These are phyloP conservation scores for Calonectria henricotiae DNA, from an alignment of 2,329 filamentous ascomycete species.

Conservation along the genomic window DNA sequence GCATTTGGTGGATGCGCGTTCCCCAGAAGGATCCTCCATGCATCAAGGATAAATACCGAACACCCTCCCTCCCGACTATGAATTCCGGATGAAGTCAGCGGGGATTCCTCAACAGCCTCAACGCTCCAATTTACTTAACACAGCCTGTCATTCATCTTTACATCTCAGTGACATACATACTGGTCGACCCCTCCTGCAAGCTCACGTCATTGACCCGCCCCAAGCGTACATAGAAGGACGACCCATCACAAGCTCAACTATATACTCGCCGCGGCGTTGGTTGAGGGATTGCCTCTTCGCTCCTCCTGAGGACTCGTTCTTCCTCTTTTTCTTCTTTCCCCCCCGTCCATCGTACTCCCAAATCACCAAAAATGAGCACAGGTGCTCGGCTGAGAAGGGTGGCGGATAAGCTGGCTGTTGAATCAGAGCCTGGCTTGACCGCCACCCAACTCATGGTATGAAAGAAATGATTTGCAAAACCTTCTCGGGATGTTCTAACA, in stretches of 20 bases:
- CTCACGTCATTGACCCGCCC: conserved; percentile 46
- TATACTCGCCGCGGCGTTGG: not conserved
- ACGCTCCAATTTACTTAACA: conserved; percentile 30
- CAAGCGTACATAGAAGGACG: conserved; percentile 25
- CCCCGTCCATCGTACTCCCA: not conserved
- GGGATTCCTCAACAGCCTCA: conserved; percentile 38
- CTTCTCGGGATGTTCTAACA: conserved; percentile 37
- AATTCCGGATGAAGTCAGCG: conserved; percentile 37
- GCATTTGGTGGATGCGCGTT: conserved; percentile 14
- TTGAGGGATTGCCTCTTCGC: not conserved
- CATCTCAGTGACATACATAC: conserved; percentile 37
- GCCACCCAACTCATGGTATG: conserved; percentile 84
- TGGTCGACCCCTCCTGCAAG: conserved; percentile 25
- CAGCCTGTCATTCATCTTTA: conserved; percentile 28
- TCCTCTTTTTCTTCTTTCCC: not conserved
- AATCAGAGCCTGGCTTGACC: conserved; percentile 83
- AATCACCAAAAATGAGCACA: conserved; percentile 16
- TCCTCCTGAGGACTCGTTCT: not conserved
- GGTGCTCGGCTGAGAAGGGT: conserved; percentile 62
- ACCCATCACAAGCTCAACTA: not conserved
- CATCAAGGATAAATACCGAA: conserved; percentile 45
- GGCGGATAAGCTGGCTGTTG: conserved; percentile 78
- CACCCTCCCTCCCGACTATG: conserved; percentile 40
- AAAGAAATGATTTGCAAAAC: conserved; percentile 2
- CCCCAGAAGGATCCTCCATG: conserved; percentile 28